These are phyloP conservation scores for Pythium volutum DNA, from an alignment of 352 stramenopile genomes.

Conservation along the genomic window DNA sequence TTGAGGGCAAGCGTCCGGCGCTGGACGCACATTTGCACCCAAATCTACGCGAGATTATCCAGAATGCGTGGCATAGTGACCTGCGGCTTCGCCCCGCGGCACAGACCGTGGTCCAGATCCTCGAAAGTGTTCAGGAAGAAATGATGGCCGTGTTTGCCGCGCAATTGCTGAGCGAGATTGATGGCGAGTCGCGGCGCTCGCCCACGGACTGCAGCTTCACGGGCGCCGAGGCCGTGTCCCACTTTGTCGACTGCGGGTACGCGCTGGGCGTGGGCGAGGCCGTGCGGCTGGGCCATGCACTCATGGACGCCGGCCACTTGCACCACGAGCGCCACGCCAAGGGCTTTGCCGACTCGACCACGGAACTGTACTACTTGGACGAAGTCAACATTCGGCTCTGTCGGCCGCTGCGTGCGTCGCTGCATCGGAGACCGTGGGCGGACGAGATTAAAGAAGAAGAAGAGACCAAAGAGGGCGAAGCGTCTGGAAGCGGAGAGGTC, in stretches of 20 bases:
- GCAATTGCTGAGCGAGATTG: slow-evolving; percentile 16
- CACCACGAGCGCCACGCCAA: slow-evolving; percentile 41
- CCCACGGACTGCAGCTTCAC: slow-evolving; percentile 20
- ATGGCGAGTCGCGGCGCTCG: slow-evolving; percentile 2
- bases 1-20: slow-evolving; percentile 38
- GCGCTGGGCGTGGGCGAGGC: slow-evolving; percentile 26
- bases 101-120: slow-evolving; percentile 22
- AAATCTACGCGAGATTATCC: slow-evolving; percentile 26
- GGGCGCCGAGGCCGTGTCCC: slow-evolving; percentile 15
- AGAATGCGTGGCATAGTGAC: slow-evolving; percentile 28
- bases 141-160: slow-evolving; percentile 19
- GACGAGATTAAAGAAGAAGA: slow-evolving; percentile 3
- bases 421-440: neutral
- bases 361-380: slow-evolving; percentile 40
- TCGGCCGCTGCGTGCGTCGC: slow-evolving; percentile 9
- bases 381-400: slow-evolving; percentile 32
- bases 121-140: slow-evolving; percentile 30
- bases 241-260: slow-evolving; percentile 31
- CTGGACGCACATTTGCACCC: slow-evolving; percentile 24
- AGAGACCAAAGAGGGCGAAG: neutral
- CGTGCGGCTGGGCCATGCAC: slow-evolving; percentile 38
- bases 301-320: slow-evolving; percentile 48
- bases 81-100: slow-evolving; percentile 23
- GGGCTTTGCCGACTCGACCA: slow-evolving; percentile 16
- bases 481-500: no score